Conservation (phyloP, 1,139 yeast species). For the Candida tunisiensis region DNA sequence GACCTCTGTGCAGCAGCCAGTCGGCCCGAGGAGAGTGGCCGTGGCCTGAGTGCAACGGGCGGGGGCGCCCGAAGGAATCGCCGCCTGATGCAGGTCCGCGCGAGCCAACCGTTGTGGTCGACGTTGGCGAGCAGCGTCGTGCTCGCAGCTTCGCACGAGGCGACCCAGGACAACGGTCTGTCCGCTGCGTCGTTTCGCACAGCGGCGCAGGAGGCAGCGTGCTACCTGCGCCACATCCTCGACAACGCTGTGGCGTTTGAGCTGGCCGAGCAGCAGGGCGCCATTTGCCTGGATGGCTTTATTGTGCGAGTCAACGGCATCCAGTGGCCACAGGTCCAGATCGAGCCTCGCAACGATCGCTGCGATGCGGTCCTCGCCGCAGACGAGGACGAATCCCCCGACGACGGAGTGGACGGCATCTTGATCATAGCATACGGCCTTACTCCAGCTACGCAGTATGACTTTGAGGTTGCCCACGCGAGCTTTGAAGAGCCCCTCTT, state of each 20-base stretch:
- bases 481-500: neutral
- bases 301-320: conserved; percentile 18
- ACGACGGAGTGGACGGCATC: conserved; percentile 1
- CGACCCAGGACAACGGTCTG: too few relatives aligned
- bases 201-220: conserved; percentile 3
- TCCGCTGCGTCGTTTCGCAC: too few relatives aligned
- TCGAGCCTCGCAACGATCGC: too few relatives aligned
- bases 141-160: conserved; percentile 18
- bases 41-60: too few relatives aligned
- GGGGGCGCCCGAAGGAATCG: too few relatives aligned
- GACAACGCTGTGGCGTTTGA: conserved; percentile 18
- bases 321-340: conserved; percentile 19
- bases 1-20: too few relatives aligned
- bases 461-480: conserved; percentile 13
- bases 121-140: conserved; percentile 19
- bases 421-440: conserved; percentile 16
- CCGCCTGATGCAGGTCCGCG: conserved; percentile 12
- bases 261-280: conserved; percentile 7
- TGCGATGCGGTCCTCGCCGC: too few relatives aligned
- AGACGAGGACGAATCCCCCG: too few relatives aligned
- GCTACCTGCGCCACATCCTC: conserved; percentile 14
- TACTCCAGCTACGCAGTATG: conserved; percentile 18
- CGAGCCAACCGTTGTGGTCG: conserved; percentile 21
- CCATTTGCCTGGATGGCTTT: conserved; percentile 7
- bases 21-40: too few relatives aligned